phyloP scores from a whole-genome alignment of 805 yeast genomes.

The Torulaspora quercuum region DNA sequence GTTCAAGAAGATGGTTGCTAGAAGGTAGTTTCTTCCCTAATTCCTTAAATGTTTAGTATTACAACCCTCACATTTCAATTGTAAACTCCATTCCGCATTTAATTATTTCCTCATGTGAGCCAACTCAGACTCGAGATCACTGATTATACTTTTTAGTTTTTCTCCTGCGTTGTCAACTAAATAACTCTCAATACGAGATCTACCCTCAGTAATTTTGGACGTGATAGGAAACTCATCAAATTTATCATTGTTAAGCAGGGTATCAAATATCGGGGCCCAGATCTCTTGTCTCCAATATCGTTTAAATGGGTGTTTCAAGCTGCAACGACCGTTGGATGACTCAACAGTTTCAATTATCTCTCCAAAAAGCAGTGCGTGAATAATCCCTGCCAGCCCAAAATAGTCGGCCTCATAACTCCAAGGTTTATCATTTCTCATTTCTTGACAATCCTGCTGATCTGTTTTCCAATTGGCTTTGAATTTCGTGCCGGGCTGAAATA shows the following conservation, averaged over 20 bases:
- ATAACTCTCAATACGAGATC: slow-evolving; percentile 16
- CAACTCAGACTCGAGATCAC: slow-evolving; percentile 38
- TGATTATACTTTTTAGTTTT: slow-evolving; percentile 36
- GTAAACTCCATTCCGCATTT: too few relatives aligned
- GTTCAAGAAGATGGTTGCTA: too few relatives aligned
- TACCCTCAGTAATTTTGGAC: slow-evolving; percentile 18
- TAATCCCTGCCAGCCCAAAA: slow-evolving; percentile 71
- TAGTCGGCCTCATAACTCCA: slow-evolving; percentile 85
- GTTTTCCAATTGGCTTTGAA: slow-evolving; percentile 60
- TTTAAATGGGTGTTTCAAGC: slow-evolving; percentile 49
- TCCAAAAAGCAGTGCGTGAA: slow-evolving; percentile 74
- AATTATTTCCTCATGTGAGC: slow-evolving; percentile 13
- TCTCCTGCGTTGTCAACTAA: slow-evolving; percentile 18
- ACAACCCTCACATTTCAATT: too few relatives aligned
- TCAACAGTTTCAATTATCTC: slow-evolving; percentile 48
- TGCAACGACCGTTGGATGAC: slow-evolving; percentile 32
- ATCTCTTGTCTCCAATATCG: slow-evolving; percentile 71
- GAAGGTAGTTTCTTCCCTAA: too few relatives aligned
- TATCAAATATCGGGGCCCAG: slow-evolving; percentile 66
- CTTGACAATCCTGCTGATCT: slow-evolving; percentile 69
- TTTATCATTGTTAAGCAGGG: slow-evolving; percentile 56
- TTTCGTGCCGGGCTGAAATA: slow-evolving; percentile 48
- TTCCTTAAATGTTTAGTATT: too few relatives aligned
- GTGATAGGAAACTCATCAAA: slow-evolving; percentile 42
- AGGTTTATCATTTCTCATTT: slow-evolving; percentile 53